Evolutionary conservation across 768 basidiomycete species (phyloP).

Genomic region (Mycena filopes): DNA sequence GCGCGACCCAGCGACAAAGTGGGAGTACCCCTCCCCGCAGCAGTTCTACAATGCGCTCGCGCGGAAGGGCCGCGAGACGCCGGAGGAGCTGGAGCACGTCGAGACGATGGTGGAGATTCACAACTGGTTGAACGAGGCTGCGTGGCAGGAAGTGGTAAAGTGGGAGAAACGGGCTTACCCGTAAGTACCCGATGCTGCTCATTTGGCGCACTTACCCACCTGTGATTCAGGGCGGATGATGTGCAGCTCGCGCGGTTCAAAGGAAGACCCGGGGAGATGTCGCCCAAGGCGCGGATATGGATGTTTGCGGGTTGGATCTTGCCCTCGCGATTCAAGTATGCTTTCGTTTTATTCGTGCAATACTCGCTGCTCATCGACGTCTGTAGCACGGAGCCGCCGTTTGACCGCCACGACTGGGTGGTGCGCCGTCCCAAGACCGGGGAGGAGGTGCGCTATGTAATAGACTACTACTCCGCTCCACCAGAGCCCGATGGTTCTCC

Average conservation of each 20-base stretch:
- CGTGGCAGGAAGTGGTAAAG: constrained; percentile 93
- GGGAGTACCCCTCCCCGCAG: constrained; percentile 98
- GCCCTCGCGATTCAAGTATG: constrained; percentile 90
- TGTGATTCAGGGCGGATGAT: constrained; percentile 63
- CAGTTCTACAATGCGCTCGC: constrained; percentile 98
- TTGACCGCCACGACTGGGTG: constrained; percentile 99
- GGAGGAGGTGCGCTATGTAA: constrained; percentile 92
- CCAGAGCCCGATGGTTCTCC: constrained; percentile 91
- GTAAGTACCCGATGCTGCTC: constrained; percentile 59
- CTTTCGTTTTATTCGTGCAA: constrained; percentile 27
- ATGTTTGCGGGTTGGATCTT: constrained; percentile 90
- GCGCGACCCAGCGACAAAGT: constrained; percentile 64
- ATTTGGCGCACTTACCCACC: background rate
- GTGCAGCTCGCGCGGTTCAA: constrained; percentile 85
- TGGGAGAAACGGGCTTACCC: constrained; percentile 84
- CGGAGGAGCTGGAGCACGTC: constrained; percentile 82
- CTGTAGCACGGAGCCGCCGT: constrained; percentile 87
- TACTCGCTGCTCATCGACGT: too few species aligned
- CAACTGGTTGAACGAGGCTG: constrained; percentile 96
- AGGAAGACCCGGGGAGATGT: constrained; percentile 92
- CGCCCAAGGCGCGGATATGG: constrained; percentile 92
- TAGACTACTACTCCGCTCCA: constrained; percentile 98
- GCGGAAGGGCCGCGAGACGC: constrained; percentile 97
- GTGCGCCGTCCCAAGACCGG: constrained; percentile 83
- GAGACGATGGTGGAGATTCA: constrained; percentile 99